Percentiles rank a stretch among this genome's conserved stretches.
Evolutionary conservation across 805 yeast species (phyloP).

Genomic region (Kregervanrija pseudodelftensis): DNA sequence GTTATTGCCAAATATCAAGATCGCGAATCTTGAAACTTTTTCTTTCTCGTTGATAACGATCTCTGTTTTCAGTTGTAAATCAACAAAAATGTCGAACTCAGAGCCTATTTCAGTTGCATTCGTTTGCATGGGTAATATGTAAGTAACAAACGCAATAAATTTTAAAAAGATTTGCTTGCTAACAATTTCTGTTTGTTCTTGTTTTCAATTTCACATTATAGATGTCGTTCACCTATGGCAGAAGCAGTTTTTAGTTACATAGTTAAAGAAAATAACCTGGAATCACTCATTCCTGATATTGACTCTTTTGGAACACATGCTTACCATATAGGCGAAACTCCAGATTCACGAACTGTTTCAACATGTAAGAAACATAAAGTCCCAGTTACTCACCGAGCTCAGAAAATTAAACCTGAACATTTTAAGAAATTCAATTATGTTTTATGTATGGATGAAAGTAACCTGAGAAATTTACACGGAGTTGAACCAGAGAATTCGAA

Average conservation of each 20-base stretch:
- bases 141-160: slow-evolving; percentile 24
- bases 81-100: slow-evolving; percentile 3
- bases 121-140: slow-evolving; percentile 87
- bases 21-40: too few species aligned
- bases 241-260: slow-evolving; percentile 78
- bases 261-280: slow-evolving; percentile 45
- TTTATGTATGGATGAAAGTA: slow-evolving; percentile 65
- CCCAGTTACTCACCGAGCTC: slow-evolving; percentile 68
- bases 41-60: too few species aligned
- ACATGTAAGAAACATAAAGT: slow-evolving; percentile 69
- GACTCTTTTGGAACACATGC: slow-evolving; percentile 90
- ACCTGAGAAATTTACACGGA: slow-evolving; percentile 42
- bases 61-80: too few species aligned
- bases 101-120: slow-evolving; percentile 53
- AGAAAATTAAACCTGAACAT: slow-evolving; percentile 48
- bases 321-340: slow-evolving; percentile 75
- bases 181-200: slow-evolving; percentile 1
- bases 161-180: neutral
- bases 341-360: slow-evolving; percentile 66
- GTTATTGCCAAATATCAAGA: too few species aligned
- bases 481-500: slow-evolving; percentile 45
- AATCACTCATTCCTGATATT: slow-evolving; percentile 40
- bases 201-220: slow-evolving; percentile 17
- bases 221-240: slow-evolving; percentile 97
- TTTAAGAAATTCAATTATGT: slow-evolving; percentile 58